A percentile compares a stretch with the other conserved stretches of the same genome.
Conservation (phyloP, 441 rosid genomes). For the Gossypium gossypioides region DNA sequence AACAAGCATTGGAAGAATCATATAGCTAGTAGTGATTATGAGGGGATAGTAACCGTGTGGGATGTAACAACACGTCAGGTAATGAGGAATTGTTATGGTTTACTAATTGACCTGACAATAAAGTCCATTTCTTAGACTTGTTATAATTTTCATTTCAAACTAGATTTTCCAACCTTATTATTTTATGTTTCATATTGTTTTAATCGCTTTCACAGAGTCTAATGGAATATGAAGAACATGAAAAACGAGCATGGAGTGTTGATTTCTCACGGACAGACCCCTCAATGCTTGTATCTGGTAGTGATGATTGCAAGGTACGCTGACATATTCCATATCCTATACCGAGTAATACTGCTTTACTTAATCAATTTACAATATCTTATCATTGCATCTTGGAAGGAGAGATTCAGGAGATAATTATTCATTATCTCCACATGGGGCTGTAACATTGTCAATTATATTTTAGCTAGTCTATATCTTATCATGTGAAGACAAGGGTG, state of each 20-base stretch:
- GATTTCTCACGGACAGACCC: constrained; percentile 92
- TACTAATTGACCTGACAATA: not conserved
- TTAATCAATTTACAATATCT: not conserved
- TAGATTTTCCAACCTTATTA: not conserved
- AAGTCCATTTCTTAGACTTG: not conserved
- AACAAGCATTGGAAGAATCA: constrained; percentile 82
- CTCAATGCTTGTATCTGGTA: constrained; percentile 95
- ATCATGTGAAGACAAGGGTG: not conserved
- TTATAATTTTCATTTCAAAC: not conserved
- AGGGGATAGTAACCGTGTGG: constrained; percentile 97
- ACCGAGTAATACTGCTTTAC: constrained; percentile 7
- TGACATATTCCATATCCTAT: constrained; percentile 12
- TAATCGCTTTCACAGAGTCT: constrained; percentile 43
- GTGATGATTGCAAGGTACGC: constrained; percentile 81
- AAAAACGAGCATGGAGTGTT: constrained; percentile 99
- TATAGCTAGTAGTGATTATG: constrained; percentile 98
- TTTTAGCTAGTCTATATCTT: not conserved
- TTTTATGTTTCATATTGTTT: constrained; percentile 2
- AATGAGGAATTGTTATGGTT: constrained; percentile 9
- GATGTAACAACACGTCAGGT: constrained; percentile 96
- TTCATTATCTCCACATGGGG: not conserved
- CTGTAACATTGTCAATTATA: not conserved
- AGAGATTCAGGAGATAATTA: not conserved
- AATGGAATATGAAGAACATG: constrained; percentile 99
- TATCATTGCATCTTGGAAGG: constrained; percentile 2